Percentiles rank a stretch among this genome's conserved stretches.
These are phyloP conservation scores for Diplodia sapinea DNA, from an alignment of 2,329 filamentous ascomycete genomes.

Conservation along the genomic window DNA sequence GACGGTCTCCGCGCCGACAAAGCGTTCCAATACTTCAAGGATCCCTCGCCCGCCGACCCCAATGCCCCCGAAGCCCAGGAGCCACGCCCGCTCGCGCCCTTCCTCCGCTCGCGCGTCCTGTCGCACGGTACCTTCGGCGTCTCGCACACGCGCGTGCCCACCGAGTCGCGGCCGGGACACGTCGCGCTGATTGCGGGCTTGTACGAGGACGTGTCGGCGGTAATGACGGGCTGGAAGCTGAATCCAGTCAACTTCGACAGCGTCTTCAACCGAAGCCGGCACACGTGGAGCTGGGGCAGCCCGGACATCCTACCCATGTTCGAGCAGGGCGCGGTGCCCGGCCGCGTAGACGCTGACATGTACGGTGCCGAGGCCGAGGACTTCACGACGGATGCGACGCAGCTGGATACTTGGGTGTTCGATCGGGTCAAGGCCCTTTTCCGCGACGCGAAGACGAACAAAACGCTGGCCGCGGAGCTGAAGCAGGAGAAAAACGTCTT, in stretches of 20 bases:
- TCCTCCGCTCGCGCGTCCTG: slow-evolving; percentile 85
- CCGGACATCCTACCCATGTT: slow-evolving; percentile 99
- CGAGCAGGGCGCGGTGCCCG: slow-evolving; percentile 85
- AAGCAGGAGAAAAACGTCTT: slow-evolving; percentile 89
- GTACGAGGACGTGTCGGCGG: slow-evolving; percentile 97
- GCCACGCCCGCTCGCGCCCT: slow-evolving; percentile 85
- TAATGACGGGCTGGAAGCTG: slow-evolving; percentile 97
- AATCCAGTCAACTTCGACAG: slow-evolving; percentile 99
- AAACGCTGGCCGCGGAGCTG: slow-evolving; percentile 73
- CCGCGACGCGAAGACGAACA: slow-evolving; percentile 75
- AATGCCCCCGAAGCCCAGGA: slow-evolving; percentile 64
- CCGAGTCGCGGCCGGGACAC: slow-evolving; percentile 93
- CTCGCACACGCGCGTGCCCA: slow-evolving; percentile 94
- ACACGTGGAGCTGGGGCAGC: slow-evolving; percentile 99
- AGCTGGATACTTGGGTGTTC: slow-evolving; percentile 94
- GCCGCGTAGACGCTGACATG: slow-evolving; percentile 82
- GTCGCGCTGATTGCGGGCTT: slow-evolving; percentile 95
- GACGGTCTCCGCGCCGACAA: slow-evolving; percentile 97
- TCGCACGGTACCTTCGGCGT: slow-evolving; percentile 94
- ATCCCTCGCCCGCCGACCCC: slow-evolving; percentile 71
- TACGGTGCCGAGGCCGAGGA: slow-evolving; percentile 89
- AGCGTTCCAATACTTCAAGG: slow-evolving; percentile 89
- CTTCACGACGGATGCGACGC: slow-evolving; percentile 79
- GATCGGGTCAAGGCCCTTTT: slow-evolving; percentile 90
- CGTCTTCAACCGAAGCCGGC: slow-evolving; percentile 93